Evolutionary conservation across 2,329 filamentous ascomycete species (phyloP).

Genomic region (Decorospora gaudefroyi): DNA sequence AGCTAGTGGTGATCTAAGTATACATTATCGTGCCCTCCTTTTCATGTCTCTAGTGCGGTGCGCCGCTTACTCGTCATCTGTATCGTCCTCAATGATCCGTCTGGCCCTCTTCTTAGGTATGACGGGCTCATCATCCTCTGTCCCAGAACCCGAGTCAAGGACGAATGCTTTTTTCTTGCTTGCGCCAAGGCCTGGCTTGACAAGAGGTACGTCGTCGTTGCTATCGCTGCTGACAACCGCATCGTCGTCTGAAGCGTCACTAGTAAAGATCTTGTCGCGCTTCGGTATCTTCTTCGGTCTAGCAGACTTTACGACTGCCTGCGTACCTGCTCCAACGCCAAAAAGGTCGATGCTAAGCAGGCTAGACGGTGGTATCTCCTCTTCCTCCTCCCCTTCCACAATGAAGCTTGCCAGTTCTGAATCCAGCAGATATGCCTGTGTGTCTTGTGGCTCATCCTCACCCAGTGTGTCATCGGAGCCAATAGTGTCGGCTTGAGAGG

Average conservation of each 20-base stretch:
- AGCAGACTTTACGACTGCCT: slow-evolving; percentile 38
- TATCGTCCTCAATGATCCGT: slow-evolving; percentile 40
- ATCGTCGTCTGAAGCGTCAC: slow-evolving; percentile 42
- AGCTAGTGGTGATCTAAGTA: background rate
- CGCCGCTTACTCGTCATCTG: slow-evolving; percentile 33
- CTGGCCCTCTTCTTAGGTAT: slow-evolving; percentile 32
- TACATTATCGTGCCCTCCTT: background rate
- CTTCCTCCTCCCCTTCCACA: slow-evolving; percentile 49
- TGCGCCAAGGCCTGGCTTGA: slow-evolving; percentile 12
- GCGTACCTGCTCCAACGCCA: slow-evolving; percentile 41
- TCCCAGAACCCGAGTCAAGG: slow-evolving; percentile 32
- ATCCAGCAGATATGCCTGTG: slow-evolving; percentile 49
- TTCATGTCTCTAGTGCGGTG: background rate
- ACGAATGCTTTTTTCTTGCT: slow-evolving; percentile 25
- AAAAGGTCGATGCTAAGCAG: slow-evolving; percentile 35
- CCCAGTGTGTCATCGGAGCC: slow-evolving; percentile 53
- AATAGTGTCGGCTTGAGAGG: slow-evolving; percentile 48
- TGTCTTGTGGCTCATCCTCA: slow-evolving; percentile 44
- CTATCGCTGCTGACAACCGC: slow-evolving; percentile 44
- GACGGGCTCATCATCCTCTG: slow-evolving; percentile 28
- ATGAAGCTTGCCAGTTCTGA: slow-evolving; percentile 55
- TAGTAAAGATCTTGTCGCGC: slow-evolving; percentile 44
- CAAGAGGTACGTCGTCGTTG: slow-evolving; percentile 31
- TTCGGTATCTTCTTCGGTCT: slow-evolving; percentile 26
- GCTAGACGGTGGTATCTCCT: slow-evolving; percentile 40